Evolutionary conservation across 2,329 filamentous ascomycete species (phyloP), one percentile per base, ranked within the genome.

Genomic region (Cladophialophora exuberans): DNA sequence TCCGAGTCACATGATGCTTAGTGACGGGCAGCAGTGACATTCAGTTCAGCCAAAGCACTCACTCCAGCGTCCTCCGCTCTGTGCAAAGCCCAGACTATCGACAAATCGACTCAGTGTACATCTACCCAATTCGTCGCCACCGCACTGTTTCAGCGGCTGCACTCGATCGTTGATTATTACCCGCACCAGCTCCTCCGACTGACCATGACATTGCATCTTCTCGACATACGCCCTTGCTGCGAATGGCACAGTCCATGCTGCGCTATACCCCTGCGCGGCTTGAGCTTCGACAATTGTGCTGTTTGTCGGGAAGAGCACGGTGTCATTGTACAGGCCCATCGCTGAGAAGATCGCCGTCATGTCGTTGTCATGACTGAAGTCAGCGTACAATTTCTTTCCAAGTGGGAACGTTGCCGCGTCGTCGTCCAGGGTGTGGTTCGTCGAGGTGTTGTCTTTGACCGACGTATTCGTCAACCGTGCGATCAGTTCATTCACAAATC

Each of bases 331-430:
- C 1, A 49, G 33, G 1, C 46, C 46, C 22, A 39, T 11, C 4
- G 46, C 46, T 11, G 46, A 49, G 23, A 49, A 49, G 33, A 49
- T 39, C 7, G 46, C 33, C 5, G 46, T 49, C 46, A 49, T 49
- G 28, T 49, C 46, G 23, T 49, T 49, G 23, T 49, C 46, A 35
- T 49, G 46, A 35, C 46, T 49, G 33, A 49, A 49, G 30, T 49
- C 46, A 3, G 46, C 46, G 25, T 49, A 49, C 22, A 49, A 23
- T n/a, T 49, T 41, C 23, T 35, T 31, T n/a, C 46, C 35, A n/a
- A 41, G 22, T 5, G 46, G 46, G 11, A 49, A 49, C 7, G 46
- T 49, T 18, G 46, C 46, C 10, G 46, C 23, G 30, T 38, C n/a
- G 15, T 49, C 46, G 35, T 49, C 46, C 20, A 49, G 23, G 23